Percentiles rank a stretch among this genome's conserved stretches.
Conservation (phyloP, 176 grass and related monocot species). For the Eleusine indica region DNA sequence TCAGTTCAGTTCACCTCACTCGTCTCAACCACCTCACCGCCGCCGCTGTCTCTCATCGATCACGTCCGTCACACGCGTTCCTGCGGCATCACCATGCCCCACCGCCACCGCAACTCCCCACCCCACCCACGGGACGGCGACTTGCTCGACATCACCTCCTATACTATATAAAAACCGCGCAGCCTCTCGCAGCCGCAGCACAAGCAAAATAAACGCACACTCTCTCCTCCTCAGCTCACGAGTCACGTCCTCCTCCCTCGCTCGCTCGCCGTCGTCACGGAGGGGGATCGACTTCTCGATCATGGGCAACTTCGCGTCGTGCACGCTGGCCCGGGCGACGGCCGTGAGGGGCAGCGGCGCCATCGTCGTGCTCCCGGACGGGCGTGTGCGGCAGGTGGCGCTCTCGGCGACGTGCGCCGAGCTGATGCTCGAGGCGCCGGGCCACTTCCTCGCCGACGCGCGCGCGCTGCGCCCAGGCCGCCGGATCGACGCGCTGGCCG, state of each 20-base stretch:
- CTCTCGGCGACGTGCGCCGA: slow-evolving; percentile 62
- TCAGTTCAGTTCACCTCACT: not conserved
- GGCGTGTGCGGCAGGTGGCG: slow-evolving; percentile 38
- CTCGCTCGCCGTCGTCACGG: not conserved
- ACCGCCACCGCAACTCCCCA: not conserved
- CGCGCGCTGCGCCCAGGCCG: slow-evolving; percentile 58
- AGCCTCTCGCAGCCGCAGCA: not conserved
- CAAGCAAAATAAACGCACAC: not conserved
- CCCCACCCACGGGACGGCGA: not conserved
- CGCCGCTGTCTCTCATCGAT: not conserved
- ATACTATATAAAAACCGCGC: slow-evolving; percentile 34
- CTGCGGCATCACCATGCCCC: not conserved
- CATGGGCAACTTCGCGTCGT: slow-evolving; percentile 93
- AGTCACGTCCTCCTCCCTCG: not conserved
- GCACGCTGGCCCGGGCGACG: slow-evolving; percentile 42
- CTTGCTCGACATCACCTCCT: not conserved
- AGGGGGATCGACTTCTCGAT: not conserved
- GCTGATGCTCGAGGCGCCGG: slow-evolving; percentile 83
- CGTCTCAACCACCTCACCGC: slow-evolving; percentile 21
- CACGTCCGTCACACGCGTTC: slow-evolving; percentile 44
- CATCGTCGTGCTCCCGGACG: slow-evolving; percentile 72
- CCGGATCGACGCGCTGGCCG: slow-evolving; percentile 57
- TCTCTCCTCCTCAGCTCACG: not conserved
- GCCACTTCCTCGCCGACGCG: slow-evolving; percentile 70
- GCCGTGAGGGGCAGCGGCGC: slow-evolving; percentile 3